Conservation (phyloP, 352 stramenopile genomes). For the Ophiocytium majus region DNA sequence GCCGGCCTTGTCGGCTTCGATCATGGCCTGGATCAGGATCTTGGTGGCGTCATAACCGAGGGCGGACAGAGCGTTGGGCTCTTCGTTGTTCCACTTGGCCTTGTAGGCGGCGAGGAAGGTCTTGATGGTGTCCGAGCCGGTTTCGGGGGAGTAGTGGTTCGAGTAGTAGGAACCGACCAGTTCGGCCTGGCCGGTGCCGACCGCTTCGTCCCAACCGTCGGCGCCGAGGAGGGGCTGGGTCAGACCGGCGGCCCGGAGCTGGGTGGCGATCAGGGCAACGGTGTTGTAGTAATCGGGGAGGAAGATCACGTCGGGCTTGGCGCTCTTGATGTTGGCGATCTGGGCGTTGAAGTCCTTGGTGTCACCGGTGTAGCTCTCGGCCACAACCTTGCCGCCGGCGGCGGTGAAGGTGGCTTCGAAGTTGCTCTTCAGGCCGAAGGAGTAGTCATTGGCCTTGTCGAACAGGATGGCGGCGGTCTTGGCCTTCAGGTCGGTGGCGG, state of each 20-base stretch:
- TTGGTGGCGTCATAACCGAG: neutral
- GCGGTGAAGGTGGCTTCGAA: neutral
- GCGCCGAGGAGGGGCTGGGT: neutral
- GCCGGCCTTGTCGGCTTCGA: neutral
- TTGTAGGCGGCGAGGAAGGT: neutral
- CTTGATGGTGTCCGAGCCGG: neutral
- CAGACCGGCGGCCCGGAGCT: neutral
- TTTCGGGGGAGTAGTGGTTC: neutral
- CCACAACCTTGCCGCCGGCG: neutral
- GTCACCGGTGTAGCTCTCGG: neutral
- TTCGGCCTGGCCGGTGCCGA: no score
- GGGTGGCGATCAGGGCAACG: neutral
- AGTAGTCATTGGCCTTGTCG: neutral
- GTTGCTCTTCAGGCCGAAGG: neutral
- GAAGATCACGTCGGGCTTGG: neutral
- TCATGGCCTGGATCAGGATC: neutral
- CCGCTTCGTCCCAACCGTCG: slow-evolving; percentile 2
- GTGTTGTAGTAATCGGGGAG: neutral
- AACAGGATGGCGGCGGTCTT: neutral
- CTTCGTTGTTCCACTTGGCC: neutral
- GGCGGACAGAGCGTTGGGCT: neutral
- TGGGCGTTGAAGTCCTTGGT: neutral
- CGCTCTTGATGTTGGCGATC: neutral
- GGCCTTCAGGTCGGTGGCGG: neutral
- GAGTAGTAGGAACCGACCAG: neutral